A percentile compares a stretch with the other conserved stretches of the same genome.
Conservation (phyloP, 1,284 basidiomycete species). For the Anthracocystis setariae region DNA sequence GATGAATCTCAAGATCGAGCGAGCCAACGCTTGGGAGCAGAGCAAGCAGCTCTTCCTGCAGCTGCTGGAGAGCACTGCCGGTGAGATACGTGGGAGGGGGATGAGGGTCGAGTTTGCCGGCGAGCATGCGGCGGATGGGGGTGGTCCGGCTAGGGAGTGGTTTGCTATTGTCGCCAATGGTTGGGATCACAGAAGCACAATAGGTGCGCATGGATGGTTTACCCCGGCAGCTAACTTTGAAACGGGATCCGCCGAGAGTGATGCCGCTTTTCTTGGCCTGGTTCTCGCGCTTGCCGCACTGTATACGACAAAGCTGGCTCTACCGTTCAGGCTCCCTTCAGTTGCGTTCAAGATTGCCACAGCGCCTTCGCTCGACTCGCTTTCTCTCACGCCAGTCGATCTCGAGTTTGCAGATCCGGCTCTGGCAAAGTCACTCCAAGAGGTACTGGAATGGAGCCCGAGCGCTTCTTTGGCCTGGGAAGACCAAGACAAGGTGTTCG, state of each 20-base stretch:
- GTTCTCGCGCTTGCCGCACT: slow-evolving; percentile 49
- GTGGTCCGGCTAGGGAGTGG: slow-evolving; percentile 56
- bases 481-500: slow-evolving; percentile 22
- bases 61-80: slow-evolving; percentile 18
- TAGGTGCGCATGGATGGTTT: slow-evolving; percentile 31
- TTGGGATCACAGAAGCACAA: slow-evolving; percentile 12
- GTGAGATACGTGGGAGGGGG: slow-evolving; percentile 12
- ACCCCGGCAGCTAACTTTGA: neutral
- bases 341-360: slow-evolving; percentile 40
- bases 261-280: slow-evolving; percentile 39
- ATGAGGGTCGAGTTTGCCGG: slow-evolving; percentile 49
- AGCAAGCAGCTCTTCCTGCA: slow-evolving; percentile 26
- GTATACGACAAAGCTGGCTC: slow-evolving; percentile 43
- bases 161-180: slow-evolving; percentile 38
- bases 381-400: slow-evolving; percentile 25
- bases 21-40: slow-evolving; percentile 20
- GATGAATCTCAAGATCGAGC: slow-evolving; percentile 27
- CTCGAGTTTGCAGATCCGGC: slow-evolving; percentile 33
- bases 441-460: slow-evolving; percentile 31
- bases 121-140: slow-evolving; percentile 55
- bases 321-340: slow-evolving; percentile 30
- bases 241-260: neutral
- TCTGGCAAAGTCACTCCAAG: slow-evolving; percentile 33
- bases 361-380: neutral
- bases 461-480: neutral